Base-by-base conservation (phyloP, 2,329 filamentous ascomycete species). In the Cordyceps cicadae region DNA sequence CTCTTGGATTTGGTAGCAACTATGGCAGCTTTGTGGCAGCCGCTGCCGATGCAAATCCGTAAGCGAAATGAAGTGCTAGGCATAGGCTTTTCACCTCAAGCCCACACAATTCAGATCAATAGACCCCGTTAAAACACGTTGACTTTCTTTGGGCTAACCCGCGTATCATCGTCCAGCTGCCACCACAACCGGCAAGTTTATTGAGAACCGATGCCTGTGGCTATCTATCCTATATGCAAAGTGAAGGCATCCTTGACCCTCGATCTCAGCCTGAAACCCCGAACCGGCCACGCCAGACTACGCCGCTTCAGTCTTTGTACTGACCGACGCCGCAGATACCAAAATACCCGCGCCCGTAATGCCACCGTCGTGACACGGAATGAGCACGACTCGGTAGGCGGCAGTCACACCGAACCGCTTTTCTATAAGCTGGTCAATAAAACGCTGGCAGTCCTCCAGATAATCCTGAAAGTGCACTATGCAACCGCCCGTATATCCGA, bases 401-500 rank as follows among this genome's bases (percentile, higher is more conserved):
- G 67, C 65, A 14, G 62, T 19, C 3, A 61, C 55, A 5, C 69
- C 71, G 24, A 69, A 70, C 32, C 67, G 67, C 58, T 60, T 69
- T 6, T 54, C 59, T 57, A 85, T 66, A 12, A 85, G 74, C 24
- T 72, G 69, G 66, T 90, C 85, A 54, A 92, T 78, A 68, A 88
- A 88, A 15, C 74, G 68, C 70, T 92, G 88, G 64, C 87, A 90
- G 66, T 88, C 87, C 50, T 77, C 74, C 48, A 89, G 77, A 72
- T 90, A 92, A 66, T 88, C 81, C 53, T 89, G 88, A 67, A 91
- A 91, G 67, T 89, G 85, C n/a, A 86, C 83, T 62, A 92, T 92
- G 68, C 89, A 91, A 7, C 88, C 87, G 37, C 89, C 89, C 0
- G 89, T 91, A 69, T 90, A 92, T 1, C 89, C 89, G 24, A 92